These are phyloP conservation scores for Microstegium vimineum DNA, from an alignment of 176 grass and related monocot species.

Conservation along the genomic window DNA sequence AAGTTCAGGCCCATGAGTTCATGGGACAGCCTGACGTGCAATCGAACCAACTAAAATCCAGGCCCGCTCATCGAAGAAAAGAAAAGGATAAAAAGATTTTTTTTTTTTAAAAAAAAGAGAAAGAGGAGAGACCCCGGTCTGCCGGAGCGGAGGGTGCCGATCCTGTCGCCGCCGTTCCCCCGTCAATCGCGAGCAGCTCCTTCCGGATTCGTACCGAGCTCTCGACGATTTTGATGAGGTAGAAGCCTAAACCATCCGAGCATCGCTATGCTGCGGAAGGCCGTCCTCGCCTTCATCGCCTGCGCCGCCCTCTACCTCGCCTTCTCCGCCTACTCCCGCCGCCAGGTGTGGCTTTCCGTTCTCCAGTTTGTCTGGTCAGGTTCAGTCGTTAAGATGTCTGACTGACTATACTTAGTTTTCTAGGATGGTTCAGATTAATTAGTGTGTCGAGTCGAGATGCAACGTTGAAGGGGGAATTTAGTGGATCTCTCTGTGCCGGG, in stretches of 20 bases:
- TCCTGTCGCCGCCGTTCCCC: constrained; percentile 15
- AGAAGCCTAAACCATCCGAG: neutral
- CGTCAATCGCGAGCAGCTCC: neutral
- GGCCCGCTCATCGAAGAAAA: neutral
- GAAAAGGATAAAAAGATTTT: neutral
- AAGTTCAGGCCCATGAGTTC: neutral
- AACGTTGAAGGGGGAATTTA: neutral
- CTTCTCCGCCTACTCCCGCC: constrained; percentile 46
- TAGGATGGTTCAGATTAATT: neutral
- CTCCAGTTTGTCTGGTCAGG: neutral
- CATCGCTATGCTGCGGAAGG: constrained; percentile 48
- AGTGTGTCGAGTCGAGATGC: neutral
- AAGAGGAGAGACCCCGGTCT: neutral
- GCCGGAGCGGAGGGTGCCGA: constrained; percentile 26
- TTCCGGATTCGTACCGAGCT: constrained; percentile 4
- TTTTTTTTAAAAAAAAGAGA: neutral
- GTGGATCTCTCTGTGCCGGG: constrained; percentile 15
- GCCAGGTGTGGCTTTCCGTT: constrained; percentile 24
- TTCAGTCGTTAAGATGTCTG: neutral
- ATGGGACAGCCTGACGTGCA: neutral
- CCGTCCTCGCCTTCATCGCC: constrained; percentile 36
- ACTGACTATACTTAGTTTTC: neutral
- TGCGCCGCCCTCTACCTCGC: constrained; percentile 39
- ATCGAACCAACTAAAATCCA: neutral
- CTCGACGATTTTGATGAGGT: constrained; percentile 9